phyloP scores from a whole-genome alignment of 1,284 basidiomycete species.

The Moesziomyces sp. region DNA sequence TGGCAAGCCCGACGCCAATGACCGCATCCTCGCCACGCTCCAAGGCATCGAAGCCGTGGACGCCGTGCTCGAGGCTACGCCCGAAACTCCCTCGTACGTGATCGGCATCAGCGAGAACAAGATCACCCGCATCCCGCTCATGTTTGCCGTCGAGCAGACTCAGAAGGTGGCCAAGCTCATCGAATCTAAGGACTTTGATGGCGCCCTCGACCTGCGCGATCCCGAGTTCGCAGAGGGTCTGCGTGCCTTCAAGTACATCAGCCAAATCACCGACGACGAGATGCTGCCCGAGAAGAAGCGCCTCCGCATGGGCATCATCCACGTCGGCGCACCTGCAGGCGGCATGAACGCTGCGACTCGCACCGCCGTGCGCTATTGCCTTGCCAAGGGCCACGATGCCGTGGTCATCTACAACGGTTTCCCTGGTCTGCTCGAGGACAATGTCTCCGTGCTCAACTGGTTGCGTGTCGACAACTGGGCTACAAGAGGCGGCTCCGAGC shows the following conservation, averaged over 20 bases:
- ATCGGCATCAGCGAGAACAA: constrained; percentile 96
- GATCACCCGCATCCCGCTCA: constrained; percentile 87
- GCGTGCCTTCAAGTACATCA: constrained; percentile 77
- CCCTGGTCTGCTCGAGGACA: constrained; percentile 89
- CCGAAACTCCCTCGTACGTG: constrained; percentile 94
- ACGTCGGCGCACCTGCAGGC: constrained; percentile 95
- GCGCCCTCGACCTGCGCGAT: constrained; percentile 87
- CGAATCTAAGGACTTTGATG: constrained; percentile 82
- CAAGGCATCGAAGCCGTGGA: constrained; percentile 95
- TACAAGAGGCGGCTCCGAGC: constrained; percentile 94
- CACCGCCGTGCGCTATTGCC: constrained; percentile 90
- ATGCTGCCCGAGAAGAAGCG: constrained; percentile 72
- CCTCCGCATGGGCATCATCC: constrained; percentile 89
- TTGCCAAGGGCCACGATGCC: constrained; percentile 89
- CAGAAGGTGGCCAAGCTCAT: constrained; percentile 86
- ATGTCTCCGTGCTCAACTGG: constrained; percentile 88
- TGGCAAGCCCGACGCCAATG: constrained; percentile 89
- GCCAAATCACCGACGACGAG: constrained; percentile 72
- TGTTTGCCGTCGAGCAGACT: constrained; percentile 90
- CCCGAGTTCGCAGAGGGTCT: constrained; percentile 90
- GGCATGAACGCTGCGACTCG: constrained; percentile 99
- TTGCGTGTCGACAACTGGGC: constrained; percentile 97
- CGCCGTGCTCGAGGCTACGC: constrained; percentile 86
- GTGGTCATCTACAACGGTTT: constrained; percentile 95
- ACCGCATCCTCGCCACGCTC: constrained; percentile 91